These are phyloP conservation scores for Phytophthora crassamura DNA, from an alignment of 352 stramenopile genomes.

Conservation along the genomic window DNA sequence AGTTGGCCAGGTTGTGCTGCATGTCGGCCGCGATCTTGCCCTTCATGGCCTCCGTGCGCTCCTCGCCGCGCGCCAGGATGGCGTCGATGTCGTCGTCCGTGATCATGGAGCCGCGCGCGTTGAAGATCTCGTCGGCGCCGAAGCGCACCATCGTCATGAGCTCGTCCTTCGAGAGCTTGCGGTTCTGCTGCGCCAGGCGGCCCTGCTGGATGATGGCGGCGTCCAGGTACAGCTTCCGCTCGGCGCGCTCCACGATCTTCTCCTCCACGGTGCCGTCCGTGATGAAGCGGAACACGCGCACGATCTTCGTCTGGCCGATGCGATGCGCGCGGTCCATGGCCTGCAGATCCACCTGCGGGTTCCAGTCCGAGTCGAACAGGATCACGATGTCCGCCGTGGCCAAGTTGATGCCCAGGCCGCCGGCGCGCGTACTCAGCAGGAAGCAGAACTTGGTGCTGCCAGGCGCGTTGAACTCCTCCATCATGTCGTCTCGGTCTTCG, in stretches of 20 bases:
- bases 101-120: conserved; percentile 87
- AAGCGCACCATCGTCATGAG: conserved; percentile 98
- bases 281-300: conserved; percentile 99
- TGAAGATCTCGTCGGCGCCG: conserved; percentile 91
- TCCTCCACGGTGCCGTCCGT: conserved; percentile 98
- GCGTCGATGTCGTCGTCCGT: conserved; percentile 94
- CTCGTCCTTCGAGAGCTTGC: conserved; percentile 96
- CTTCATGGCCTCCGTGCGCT: conserved; percentile 91
- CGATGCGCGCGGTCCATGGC: conserved; percentile 98
- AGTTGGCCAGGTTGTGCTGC: conserved; percentile 97
- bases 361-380: conserved; percentile 98
- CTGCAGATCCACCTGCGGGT: conserved; percentile 98
- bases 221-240: conserved; percentile 98
- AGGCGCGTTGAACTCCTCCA: conserved; percentile 98
- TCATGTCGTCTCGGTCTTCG: conserved; percentile 90
- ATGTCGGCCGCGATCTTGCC: conserved; percentile 90
- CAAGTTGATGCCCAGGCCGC: conserved; percentile 98
- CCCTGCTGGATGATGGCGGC: conserved; percentile 99
- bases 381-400: conserved; percentile 99
- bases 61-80: conserved; percentile 91
- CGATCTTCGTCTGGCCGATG: conserved; percentile 98
- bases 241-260: conserved; percentile 98
- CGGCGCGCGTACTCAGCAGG: conserved; percentile 96
- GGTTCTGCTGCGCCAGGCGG: conserved; percentile 93
- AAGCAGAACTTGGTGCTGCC: conserved; percentile 98